phyloP scores from a whole-genome alignment of 768 basidiomycete genomes.

The Suillus occidentalis region DNA sequence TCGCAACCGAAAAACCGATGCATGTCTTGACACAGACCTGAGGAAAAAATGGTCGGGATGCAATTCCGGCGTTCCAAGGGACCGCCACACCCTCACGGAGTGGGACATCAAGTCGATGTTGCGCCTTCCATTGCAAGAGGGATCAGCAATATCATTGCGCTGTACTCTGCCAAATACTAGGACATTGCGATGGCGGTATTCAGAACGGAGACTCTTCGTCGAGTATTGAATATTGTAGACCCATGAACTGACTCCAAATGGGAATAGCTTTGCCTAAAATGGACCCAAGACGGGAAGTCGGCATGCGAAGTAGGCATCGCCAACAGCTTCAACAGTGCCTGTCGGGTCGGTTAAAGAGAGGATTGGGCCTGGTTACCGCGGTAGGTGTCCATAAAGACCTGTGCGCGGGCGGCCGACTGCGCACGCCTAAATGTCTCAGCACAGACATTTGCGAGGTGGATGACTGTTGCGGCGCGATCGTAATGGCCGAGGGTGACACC shows the following conservation, averaged over 20 bases:
- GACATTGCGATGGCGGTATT: neutral
- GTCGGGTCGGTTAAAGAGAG: neutral
- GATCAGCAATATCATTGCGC: neutral
- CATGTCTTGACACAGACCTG: neutral
- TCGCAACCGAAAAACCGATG: neutral
- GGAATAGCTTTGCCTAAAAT: neutral
- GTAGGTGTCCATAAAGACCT: neutral
- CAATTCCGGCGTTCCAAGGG: neutral
- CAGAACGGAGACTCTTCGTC: neutral
- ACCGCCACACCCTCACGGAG: neutral
- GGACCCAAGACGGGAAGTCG: neutral
- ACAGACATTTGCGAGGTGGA: neutral
- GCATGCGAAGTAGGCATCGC: neutral
- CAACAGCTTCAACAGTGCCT: neutral
- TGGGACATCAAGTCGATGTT: neutral
- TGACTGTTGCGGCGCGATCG: neutral
- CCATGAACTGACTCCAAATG: neutral
- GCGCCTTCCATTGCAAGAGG: neutral
- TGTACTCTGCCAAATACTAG: neutral
- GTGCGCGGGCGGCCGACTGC: neutral
- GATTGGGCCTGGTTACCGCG: neutral
- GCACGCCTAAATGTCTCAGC: neutral
- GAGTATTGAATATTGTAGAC: neutral
- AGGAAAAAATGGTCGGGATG: neutral
- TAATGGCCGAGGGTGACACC: neutral